phyloP scores from a whole-genome alignment of 495 filamentous ascomycete genomes.

The Zalerion maritima region DNA sequence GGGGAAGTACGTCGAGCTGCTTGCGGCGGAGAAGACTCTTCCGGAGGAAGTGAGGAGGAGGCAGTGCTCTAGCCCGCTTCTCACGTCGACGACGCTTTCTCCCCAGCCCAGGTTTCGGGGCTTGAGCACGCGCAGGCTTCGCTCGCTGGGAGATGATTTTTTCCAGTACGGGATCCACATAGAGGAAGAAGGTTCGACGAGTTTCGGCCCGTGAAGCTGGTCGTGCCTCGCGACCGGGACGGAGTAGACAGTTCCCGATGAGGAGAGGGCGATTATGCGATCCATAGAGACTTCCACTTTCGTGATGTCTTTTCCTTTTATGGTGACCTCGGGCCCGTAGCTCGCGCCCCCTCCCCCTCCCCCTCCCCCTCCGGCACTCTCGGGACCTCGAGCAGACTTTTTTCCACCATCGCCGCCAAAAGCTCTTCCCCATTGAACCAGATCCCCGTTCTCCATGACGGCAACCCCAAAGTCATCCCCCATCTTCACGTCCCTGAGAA shows the following conservation, averaged over 20 bases:
- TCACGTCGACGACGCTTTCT: slow-evolving; percentile 61
- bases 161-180: slow-evolving; percentile 71
- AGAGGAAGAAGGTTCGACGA: slow-evolving; percentile 26
- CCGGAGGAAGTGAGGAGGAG: slow-evolving; percentile 75
- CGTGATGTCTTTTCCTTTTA: slow-evolving; percentile 66
- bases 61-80: slow-evolving; percentile 69
- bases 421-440: slow-evolving; percentile 80
- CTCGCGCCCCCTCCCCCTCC: too few relatives aligned
- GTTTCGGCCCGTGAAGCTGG: slow-evolving; percentile 48
- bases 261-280: slow-evolving; percentile 66
- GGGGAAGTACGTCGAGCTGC: slow-evolving; percentile 64
- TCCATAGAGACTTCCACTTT: slow-evolving; percentile 63
- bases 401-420: slow-evolving; percentile 46
- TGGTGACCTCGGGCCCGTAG: slow-evolving; percentile 46
- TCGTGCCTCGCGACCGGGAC: slow-evolving; percentile 61
- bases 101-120: slow-evolving; percentile 52
- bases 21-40: slow-evolving; percentile 71
- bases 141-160: slow-evolving; percentile 29
- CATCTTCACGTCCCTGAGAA: slow-evolving; percentile 79
- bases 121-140: slow-evolving; percentile 54
- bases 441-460: slow-evolving; percentile 72
- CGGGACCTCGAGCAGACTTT: slow-evolving; percentile 6
- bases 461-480: slow-evolving; percentile 75
- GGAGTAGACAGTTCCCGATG: slow-evolving; percentile 71
- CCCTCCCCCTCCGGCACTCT: too few relatives aligned